Conservation (phyloP, 495 filamentous ascomycete genomes). For the Chaetomium tenue region DNA sequence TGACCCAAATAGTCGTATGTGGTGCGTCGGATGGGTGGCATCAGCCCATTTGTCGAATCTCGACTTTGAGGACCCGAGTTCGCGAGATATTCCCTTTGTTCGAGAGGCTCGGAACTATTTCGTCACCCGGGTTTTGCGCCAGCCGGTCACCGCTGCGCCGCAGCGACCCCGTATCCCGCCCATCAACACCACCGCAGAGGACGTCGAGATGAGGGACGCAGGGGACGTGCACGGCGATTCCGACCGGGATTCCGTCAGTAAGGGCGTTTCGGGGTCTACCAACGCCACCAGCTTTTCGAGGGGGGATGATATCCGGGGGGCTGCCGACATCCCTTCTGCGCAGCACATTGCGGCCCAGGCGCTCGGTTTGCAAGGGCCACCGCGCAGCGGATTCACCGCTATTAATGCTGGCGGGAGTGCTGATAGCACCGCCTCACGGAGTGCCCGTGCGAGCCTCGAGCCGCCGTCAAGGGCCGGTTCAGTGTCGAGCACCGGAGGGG, state of each 20-base stretch:
- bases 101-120: conserved; percentile 26
- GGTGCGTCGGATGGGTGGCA: conserved; percentile 32
- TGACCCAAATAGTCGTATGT: conserved; percentile 19
- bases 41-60: conserved; percentile 30
- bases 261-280: too few species aligned
- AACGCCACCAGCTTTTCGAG: conserved; percentile 30
- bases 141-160: background rate
- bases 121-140: background rate
- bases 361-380: conserved; percentile 16
- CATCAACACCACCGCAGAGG: conserved; percentile 7
- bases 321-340: background rate
- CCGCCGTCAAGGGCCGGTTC: conserved; percentile 17
- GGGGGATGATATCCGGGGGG: conserved; percentile 6
- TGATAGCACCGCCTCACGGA: conserved; percentile 2
- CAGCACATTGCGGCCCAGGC: conserved; percentile 26
- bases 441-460: conserved; percentile 12
- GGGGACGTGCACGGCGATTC: background rate
- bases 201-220: conserved; percentile 28
- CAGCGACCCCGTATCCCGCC: background rate
- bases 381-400: conserved; percentile 9
- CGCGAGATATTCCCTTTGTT: conserved; percentile 21
- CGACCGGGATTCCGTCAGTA: background rate
- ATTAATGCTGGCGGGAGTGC: background rate
- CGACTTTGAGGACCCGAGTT: conserved; percentile 29
- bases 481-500: conserved; percentile 5